Evolutionary conservation across 2,329 filamentous ascomycete genomes (phyloP), one percentile per base, ranked within the genome.

Genomic region (Coniochaeta prunicola): DNA sequence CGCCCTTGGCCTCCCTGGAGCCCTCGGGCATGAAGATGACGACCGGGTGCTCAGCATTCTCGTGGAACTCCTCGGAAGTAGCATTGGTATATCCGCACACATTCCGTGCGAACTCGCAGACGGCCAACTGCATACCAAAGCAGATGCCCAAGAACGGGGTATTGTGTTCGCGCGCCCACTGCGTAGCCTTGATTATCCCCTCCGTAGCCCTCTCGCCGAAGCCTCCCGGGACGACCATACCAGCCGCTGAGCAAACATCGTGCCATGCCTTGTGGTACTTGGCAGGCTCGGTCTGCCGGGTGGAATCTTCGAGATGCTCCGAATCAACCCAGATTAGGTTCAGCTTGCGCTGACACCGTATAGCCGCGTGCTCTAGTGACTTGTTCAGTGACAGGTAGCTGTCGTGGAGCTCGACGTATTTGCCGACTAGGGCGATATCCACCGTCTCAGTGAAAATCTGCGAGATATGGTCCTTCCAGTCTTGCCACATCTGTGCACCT

Each of bases 111-210:
- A 86, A 91, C 73, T 97, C 92, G 65, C 97, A 89, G 53, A 96
- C 91, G 21, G 93, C 92, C 53, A 96, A 83, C 72, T 97, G 94
- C 87, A 96, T 91, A 28, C 92, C 92, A 24, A 97, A 79, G 71
- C 93, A 97, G 63, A 97, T 89, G 60, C 94, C 94, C 0, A 97
- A 81, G 75, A 89, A 97, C 1, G 92, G 92, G 3, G 84, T 84
- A 62, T 88, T 87, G 66, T 91, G 87, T 64, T 89, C 88, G 59
- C 94, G 87, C 1, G 93, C 92, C 87, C 90, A 97, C 63, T 87
- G 88, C n/a, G 89, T 88, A 3, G 89, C 90, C 58, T 85, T 79
- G 67, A 97, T 88, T 92, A 97, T 97, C 62, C 94, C 94, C 70
- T 93, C 88, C 0, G 86, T 91, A 59, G 91, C 93, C 65, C 94